Base-by-base conservation (phyloP, 2,329 filamentous ascomycete genomes). In the Colletotrichum caudatum region DNA sequence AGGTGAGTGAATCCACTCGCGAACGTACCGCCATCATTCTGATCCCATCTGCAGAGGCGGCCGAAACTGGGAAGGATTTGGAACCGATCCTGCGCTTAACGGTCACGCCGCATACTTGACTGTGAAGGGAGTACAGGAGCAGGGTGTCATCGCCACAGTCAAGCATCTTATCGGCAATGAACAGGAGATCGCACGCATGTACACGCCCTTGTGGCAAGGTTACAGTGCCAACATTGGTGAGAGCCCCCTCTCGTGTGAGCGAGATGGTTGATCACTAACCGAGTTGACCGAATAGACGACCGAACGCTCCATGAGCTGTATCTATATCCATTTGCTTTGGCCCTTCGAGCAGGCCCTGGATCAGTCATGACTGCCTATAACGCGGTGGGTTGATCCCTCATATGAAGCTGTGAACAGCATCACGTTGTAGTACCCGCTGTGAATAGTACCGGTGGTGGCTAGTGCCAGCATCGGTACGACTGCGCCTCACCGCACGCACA, bases 301-400 rank as follows among this genome's bases (percentile, higher is more conserved):
- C 87, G 92, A 41, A 90, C 91, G 0, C 79, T 91, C 18, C 84
- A 95, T 76, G 93, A 95, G 79, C 83, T 97, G 2, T 97, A 97
- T 77, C 87, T 91, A 0, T 97, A 94, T 94, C 94, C 94, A 0
- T 97, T 97, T 78, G 92, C 90, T 1, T 92, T 97, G 75, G 91
- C 90, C 18, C 85, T 97, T n/a, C 89, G 88, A 67, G 93, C 92
- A 6, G 93, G 94, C n/a, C 16, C 95, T 2, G 93, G 89, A 0
- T 90, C 90, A n/a, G 87, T 95, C 63, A 97, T 97, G 94, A 96
- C 93, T 78, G 90, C 91, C 1, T 97, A 97, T 76, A 92, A 93
- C 75, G 89, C 88, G 64, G 82, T 83, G 74, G 62, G 80, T 76
- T 11, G 0, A n/a, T 46, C 20, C n/a, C 5, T 44, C 16, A 18